Evolutionary conservation across 2,329 filamentous ascomycete species (phyloP).

Genomic region (Colletotrichum sansevieriae): DNA sequence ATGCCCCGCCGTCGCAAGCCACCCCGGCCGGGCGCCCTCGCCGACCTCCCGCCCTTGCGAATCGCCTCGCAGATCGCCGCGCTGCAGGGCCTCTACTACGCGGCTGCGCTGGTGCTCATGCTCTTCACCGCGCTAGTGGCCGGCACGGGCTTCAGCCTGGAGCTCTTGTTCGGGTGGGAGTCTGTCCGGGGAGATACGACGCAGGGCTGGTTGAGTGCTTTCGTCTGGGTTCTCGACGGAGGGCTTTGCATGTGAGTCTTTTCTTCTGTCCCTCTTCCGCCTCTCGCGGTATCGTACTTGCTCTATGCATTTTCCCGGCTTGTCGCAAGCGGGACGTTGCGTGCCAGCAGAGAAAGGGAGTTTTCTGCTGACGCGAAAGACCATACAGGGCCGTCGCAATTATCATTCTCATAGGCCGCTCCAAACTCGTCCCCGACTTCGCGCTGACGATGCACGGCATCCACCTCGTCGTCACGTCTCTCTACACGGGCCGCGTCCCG

Average conservation of each 20-base stretch:
- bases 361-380: background rate
- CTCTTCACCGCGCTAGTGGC: constrained; percentile 71
- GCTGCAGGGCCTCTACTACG: constrained; percentile 69
- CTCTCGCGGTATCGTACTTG: too few relatives aligned
- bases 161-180: constrained; percentile 70
- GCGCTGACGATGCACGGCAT: constrained; percentile 88
- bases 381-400: constrained; percentile 80
- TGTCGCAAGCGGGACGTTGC: background rate
- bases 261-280: background rate
- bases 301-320: too few relatives aligned
- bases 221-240: constrained; percentile 70
- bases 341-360: too few relatives aligned
- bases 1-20: constrained; percentile 71
- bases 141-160: constrained; percentile 66
- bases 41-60: constrained; percentile 71
- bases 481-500: constrained; percentile 84
- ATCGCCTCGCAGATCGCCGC: constrained; percentile 71
- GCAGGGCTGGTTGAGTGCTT: constrained; percentile 70
- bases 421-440: constrained; percentile 96
- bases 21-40: constrained; percentile 70
- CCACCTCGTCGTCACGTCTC: constrained; percentile 80
- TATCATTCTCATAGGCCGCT: constrained; percentile 85
- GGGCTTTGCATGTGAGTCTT: constrained; percentile 63
- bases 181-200: constrained; percentile 72
- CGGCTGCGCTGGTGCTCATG: constrained; percentile 63